Conservation (phyloP, 2,329 filamentous ascomycete species). For the Fusarium tanahbumbuense region DNA sequence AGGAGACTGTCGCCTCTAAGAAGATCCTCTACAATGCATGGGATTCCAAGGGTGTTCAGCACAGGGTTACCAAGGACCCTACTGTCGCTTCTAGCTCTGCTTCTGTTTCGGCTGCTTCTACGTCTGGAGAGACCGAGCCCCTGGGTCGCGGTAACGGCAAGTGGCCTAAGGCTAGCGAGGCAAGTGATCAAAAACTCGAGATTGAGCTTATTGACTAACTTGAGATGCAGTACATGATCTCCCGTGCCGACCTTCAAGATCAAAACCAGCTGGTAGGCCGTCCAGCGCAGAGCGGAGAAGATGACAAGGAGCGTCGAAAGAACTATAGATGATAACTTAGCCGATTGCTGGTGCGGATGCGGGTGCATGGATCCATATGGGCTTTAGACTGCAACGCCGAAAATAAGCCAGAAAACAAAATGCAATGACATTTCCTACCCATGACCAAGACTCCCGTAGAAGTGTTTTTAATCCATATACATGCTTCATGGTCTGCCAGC, state of each 20-base stretch:
- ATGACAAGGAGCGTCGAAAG: slow-evolving; percentile 12
- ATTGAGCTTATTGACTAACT: neutral
- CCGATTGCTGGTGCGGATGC: neutral
- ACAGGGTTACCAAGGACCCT: slow-evolving; percentile 39
- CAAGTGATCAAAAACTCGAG: slow-evolving; percentile 6
- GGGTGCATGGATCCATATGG: neutral
- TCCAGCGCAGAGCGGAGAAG: slow-evolving; percentile 8
- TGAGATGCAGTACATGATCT: slow-evolving; percentile 24
- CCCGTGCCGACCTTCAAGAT: slow-evolving; percentile 33
- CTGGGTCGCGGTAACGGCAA: slow-evolving; percentile 19
- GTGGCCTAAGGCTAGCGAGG: slow-evolving; percentile 44
- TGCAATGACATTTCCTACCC: slow-evolving; percentile 47
- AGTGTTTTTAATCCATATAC: slow-evolving; percentile 43
- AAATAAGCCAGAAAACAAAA: slow-evolving; percentile 28
- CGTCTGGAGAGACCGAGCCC: neutral
- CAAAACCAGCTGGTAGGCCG: slow-evolving; percentile 19
- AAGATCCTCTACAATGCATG: slow-evolving; percentile 48
- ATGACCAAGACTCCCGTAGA: slow-evolving; percentile 44
- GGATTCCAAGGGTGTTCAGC: slow-evolving; percentile 44
- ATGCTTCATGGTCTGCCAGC: slow-evolving; percentile 40
- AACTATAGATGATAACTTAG: neutral
- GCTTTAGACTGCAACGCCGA: neutral
- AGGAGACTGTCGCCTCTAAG: neutral
- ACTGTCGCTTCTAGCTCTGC: slow-evolving; percentile 38
- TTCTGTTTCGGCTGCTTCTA: slow-evolving; percentile 17